phyloP scores from a whole-genome alignment of 352 stramenopile species.

The Aphanomyces invadans region DNA sequence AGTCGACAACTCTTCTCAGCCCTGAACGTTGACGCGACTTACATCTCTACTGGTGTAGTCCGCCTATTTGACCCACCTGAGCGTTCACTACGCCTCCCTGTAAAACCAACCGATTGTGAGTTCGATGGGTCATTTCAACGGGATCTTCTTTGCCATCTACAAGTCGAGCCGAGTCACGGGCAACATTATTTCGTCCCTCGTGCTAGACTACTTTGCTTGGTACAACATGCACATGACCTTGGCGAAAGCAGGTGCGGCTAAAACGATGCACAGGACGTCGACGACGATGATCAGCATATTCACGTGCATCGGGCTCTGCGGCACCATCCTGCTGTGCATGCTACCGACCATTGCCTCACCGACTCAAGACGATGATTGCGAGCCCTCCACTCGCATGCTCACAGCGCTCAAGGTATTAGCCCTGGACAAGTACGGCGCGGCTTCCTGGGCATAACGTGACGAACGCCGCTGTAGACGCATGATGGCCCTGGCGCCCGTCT shows the following conservation, averaged over 20 bases:
- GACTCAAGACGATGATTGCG: not conserved
- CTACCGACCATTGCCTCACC: not conserved
- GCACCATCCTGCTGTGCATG: not conserved
- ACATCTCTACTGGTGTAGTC: not conserved
- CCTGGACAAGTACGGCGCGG: not conserved
- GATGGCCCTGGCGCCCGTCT: not conserved
- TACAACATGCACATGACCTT: no score
- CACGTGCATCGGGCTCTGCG: not conserved
- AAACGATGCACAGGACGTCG: not conserved
- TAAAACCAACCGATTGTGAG: conserved; percentile 8
- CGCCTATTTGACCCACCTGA: conserved; percentile 14
- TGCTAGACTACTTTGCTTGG: conserved; percentile 9
- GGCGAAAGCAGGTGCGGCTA: no score
- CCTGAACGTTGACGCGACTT: not conserved
- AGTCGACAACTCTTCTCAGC: not conserved
- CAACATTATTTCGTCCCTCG: conserved; percentile 18
- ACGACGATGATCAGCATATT: conserved; percentile 9
- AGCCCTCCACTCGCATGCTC: not conserved
- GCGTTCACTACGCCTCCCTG: conserved; percentile 6
- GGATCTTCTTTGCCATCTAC: conserved; percentile 23
- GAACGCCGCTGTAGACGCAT: not conserved
- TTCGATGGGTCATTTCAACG: conserved; percentile 22
- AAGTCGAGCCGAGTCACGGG: conserved; percentile 13
- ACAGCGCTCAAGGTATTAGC: not conserved
- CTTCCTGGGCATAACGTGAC: not conserved